A percentile compares a stretch with the other conserved stretches of the same genome.
phyloP scores from a whole-genome alignment of 2,329 filamentous ascomycete species.

The Hymenoscyphus fructigenus region DNA sequence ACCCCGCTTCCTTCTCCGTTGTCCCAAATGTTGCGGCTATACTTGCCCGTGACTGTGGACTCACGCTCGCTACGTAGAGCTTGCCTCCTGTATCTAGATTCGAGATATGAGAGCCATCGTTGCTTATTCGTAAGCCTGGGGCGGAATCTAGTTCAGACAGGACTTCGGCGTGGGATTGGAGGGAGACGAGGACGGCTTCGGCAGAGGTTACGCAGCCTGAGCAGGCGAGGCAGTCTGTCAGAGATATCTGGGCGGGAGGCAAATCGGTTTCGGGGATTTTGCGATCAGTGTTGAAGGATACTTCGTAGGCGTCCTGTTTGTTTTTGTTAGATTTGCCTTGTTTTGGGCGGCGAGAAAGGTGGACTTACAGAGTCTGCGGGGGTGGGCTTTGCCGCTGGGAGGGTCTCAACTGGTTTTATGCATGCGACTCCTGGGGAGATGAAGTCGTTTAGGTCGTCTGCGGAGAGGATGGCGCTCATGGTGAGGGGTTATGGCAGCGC shows the following conservation, averaged over 20 bases:
- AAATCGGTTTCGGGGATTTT: constrained; percentile 49
- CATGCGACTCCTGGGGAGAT: constrained; percentile 96
- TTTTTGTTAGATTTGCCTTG: constrained; percentile 7
- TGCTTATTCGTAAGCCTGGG: constrained; percentile 42
- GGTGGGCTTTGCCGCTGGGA: constrained; percentile 62
- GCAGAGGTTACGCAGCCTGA: constrained; percentile 97
- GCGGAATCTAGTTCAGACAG: constrained; percentile 74
- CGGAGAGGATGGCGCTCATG: constrained; percentile 97
- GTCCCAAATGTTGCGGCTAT: constrained; percentile 80
- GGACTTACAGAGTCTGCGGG: constrained; percentile 43
- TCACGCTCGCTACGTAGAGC: constrained; percentile 91
- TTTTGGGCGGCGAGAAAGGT: background rate
- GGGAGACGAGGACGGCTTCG: constrained; percentile 91
- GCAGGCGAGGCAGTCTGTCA: constrained; percentile 96
- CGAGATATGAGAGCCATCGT: constrained; percentile 43
- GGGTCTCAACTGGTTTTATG: constrained; percentile 94
- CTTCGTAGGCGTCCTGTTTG: constrained; percentile 61
- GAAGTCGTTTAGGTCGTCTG: constrained; percentile 97
- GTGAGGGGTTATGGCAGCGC: constrained; percentile 19
- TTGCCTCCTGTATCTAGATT: constrained; percentile 59
- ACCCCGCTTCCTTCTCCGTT: constrained; percentile 69
- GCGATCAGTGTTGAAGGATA: constrained; percentile 86
- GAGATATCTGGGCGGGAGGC: constrained; percentile 83
- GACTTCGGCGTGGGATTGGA: constrained; percentile 93
- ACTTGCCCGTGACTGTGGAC: constrained; percentile 86